These are phyloP conservation scores for Besnoitia besnoiti DNA, from an alignment of 169 alveolate species.

Conservation along the genomic window DNA sequence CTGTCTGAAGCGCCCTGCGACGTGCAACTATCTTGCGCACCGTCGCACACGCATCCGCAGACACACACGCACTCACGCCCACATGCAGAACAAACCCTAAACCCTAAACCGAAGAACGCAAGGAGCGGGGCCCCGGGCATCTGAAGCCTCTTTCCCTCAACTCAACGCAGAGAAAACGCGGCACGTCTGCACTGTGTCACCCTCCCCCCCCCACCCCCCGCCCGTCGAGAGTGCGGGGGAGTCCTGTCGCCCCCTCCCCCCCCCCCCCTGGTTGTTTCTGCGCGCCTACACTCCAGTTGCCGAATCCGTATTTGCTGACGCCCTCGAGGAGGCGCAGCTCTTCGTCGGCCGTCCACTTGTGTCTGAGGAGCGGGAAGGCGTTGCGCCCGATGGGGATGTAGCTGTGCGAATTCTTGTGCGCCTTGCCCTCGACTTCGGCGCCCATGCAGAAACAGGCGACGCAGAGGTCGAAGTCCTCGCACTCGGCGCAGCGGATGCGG, in stretches of 20 bases:
- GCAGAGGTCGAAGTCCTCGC: slow-evolving; percentile 87
- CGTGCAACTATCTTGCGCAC: too few relatives aligned
- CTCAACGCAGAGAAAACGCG: too few relatives aligned
- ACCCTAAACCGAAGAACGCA: too few relatives aligned
- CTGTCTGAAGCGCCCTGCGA: too few relatives aligned
- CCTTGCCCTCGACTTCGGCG: slow-evolving; percentile 73
- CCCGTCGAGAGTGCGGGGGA: too few relatives aligned
- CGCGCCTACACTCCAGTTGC: slow-evolving; percentile 92
- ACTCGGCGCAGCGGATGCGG: slow-evolving; percentile 89
- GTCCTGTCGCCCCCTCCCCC: too few relatives aligned
- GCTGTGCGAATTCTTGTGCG: slow-evolving; percentile 83
- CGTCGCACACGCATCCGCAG: not conserved
- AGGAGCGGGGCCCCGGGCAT: too few relatives aligned
- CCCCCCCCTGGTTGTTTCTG: too few relatives aligned
- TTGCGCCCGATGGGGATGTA: slow-evolving; percentile 90
- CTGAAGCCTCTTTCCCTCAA: too few relatives aligned
- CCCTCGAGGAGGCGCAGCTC: slow-evolving; percentile 89
- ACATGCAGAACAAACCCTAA: not conserved
- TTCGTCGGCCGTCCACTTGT: slow-evolving; percentile 92
- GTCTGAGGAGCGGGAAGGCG: slow-evolving; percentile 82
- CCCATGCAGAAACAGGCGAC: slow-evolving; percentile 89
- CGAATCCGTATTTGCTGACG: slow-evolving; percentile 89
- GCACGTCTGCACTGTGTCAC: too few relatives aligned
- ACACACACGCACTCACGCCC: not conserved
- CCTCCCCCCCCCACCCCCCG: too few relatives aligned